phyloP scores from a whole-genome alignment of 768 basidiomycete species.

The Pisolithus tinctorius region DNA sequence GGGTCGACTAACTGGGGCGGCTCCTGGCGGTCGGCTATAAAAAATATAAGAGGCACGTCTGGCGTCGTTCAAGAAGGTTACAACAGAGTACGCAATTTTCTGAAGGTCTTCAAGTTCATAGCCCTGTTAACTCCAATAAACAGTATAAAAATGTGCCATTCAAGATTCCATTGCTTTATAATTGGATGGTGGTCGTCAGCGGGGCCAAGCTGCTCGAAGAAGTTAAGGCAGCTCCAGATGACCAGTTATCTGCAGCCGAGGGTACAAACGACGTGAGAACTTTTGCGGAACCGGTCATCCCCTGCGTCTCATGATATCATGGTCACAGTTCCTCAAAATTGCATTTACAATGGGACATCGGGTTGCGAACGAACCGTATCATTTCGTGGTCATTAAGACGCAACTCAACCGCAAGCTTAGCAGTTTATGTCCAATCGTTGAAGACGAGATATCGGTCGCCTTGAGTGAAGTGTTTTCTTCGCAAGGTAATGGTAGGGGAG shows the following conservation, averaged over 20 bases:
- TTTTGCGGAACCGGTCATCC: not conserved
- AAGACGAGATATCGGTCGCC: slow-evolving; percentile 37
- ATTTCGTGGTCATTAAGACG: slow-evolving; percentile 20
- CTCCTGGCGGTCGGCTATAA: not conserved
- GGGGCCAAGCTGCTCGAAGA: slow-evolving; percentile 31
- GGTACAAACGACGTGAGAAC: slow-evolving; percentile 29
- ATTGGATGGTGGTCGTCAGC: slow-evolving; percentile 36
- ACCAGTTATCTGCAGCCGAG: slow-evolving; percentile 28
- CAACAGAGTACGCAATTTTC: not conserved
- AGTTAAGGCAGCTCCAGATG: slow-evolving; percentile 32
- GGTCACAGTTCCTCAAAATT: slow-evolving; percentile 28
- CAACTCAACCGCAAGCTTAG: slow-evolving; percentile 34
- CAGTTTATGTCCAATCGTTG: slow-evolving; percentile 32
- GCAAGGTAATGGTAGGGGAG: slow-evolving; percentile 7
- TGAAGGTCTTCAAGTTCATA: no score
- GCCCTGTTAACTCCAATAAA: not conserved
- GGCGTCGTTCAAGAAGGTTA: not conserved
- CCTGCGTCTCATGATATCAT: not conserved
- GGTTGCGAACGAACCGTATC: slow-evolving; percentile 21
- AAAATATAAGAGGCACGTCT: not conserved
- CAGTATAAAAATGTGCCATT: slow-evolving; percentile 24
- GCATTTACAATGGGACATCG: slow-evolving; percentile 32
- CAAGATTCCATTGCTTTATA: slow-evolving; percentile 17
- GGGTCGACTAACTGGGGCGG: not conserved
- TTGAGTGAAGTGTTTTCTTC: slow-evolving; percentile 32